These are phyloP conservation scores for Conidiobolus coronatus DNA, from an alignment of 371 early-diverging fungal genomes.

Conservation along the genomic window DNA sequence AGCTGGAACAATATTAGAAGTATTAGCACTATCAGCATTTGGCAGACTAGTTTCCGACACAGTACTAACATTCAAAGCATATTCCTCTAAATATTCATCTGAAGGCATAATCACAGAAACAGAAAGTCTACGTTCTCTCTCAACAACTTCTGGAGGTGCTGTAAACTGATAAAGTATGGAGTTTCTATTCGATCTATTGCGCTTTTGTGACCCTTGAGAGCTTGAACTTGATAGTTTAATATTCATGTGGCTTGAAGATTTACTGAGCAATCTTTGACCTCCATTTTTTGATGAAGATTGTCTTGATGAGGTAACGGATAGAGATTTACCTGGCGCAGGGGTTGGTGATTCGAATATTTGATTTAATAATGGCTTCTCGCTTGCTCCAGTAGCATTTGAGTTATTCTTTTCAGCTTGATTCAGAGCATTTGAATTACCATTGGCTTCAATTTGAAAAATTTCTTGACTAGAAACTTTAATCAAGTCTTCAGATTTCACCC, in stretches of 20 bases:
- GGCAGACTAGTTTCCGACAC: too few relatives aligned
- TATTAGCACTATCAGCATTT: too few relatives aligned
- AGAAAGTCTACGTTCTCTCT: conserved; percentile 13
- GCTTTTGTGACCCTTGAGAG: background rate
- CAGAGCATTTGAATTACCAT: too few relatives aligned
- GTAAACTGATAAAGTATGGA: conserved; percentile 17
- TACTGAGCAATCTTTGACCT: background rate
- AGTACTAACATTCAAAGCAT: too few relatives aligned
- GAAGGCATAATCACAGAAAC: background rate
- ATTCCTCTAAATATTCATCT: too few relatives aligned
- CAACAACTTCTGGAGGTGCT: conserved; percentile 17
- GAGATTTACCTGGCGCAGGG: background rate
- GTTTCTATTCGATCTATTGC: conserved; percentile 11
- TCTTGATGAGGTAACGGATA: background rate
- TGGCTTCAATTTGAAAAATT: too few relatives aligned
- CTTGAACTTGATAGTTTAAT: background rate
- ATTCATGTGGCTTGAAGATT: background rate
- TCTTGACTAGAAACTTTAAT: too few relatives aligned
- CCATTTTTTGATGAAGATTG: background rate
- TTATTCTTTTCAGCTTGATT: too few relatives aligned
- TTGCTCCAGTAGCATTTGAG: too few relatives aligned
- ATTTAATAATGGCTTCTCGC: background rate
- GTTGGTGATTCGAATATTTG: background rate
- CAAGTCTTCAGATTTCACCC: too few relatives aligned
- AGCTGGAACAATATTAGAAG: too few relatives aligned